Evolutionary conservation across 2,329 filamentous ascomycete genomes (phyloP).

Genomic region (Diaporthe eres): DNA sequence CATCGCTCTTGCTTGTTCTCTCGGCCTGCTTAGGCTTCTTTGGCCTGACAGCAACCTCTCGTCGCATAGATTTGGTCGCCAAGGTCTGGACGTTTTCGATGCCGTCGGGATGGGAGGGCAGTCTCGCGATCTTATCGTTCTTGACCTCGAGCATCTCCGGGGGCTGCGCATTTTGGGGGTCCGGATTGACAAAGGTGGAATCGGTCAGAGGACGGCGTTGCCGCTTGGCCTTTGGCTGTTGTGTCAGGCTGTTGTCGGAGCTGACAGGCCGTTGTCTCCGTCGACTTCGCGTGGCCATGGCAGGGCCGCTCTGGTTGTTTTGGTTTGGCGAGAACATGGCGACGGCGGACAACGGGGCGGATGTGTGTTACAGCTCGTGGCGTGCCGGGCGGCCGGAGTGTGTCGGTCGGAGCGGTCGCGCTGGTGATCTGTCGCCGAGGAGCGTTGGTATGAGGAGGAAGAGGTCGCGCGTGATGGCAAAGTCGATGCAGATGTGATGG

Average conservation of each 20-base stretch:
- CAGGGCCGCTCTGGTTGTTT: constrained; percentile 64
- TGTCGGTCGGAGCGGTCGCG: constrained; percentile 22
- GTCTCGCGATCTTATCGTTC: constrained; percentile 63
- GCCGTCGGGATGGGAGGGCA: constrained; percentile 62
- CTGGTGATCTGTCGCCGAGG: constrained; percentile 15
- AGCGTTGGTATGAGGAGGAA: neutral
- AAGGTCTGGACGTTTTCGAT: constrained; percentile 56
- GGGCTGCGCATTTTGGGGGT: constrained; percentile 49
- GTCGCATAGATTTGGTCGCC: constrained; percentile 46
- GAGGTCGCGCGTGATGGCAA: constrained; percentile 1
- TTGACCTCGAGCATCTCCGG: constrained; percentile 72
- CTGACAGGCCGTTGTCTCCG: constrained; percentile 72
- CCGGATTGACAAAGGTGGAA: constrained; percentile 68
- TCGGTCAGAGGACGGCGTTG: constrained; percentile 71
- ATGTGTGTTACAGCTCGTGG: constrained; percentile 36
- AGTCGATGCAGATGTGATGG: constrained; percentile 26
- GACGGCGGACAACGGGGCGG: constrained; percentile 32
- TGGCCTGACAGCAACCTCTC: constrained; percentile 71
- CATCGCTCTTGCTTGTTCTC: constrained; percentile 76
- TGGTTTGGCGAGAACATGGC: constrained; percentile 72
- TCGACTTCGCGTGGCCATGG: constrained; percentile 71
- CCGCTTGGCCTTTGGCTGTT: constrained; percentile 75
- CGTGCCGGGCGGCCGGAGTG: constrained; percentile 2
- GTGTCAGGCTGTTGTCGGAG: constrained; percentile 63
- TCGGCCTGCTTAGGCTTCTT: constrained; percentile 76